phyloP scores from a whole-genome alignment of 208 protist genomes.

The Trypanosoma caninum region DNA sequence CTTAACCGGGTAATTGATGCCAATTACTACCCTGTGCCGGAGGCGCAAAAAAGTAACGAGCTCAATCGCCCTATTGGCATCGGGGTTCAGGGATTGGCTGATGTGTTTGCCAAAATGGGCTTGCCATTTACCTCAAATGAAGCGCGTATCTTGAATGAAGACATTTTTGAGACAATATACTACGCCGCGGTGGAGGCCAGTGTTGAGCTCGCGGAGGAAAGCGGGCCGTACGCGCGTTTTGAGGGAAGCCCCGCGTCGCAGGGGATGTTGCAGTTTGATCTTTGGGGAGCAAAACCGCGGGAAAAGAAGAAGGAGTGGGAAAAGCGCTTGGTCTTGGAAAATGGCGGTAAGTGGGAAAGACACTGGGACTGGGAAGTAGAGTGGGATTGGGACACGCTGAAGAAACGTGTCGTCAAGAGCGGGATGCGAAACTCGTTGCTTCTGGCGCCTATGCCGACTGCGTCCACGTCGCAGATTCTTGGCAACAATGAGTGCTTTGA shows the following conservation, averaged over 20 bases:
- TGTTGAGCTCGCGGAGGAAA: slow-evolving; percentile 89
- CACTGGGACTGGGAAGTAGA: too few relatives aligned
- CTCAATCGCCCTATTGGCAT: slow-evolving; percentile 98
- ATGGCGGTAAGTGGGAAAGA: too few relatives aligned
- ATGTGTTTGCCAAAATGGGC: slow-evolving; percentile 96
- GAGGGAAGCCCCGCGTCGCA: slow-evolving; percentile 92
- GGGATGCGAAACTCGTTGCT: slow-evolving; percentile 98
- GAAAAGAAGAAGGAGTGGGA: too few relatives aligned
- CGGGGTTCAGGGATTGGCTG: slow-evolving; percentile 99
- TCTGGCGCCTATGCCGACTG: slow-evolving; percentile 99
- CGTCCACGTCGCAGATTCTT: slow-evolving; percentile 98
- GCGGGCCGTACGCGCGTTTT: slow-evolving; percentile 96
- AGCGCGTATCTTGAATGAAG: slow-evolving; percentile 94
- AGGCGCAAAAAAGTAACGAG: slow-evolving; percentile 95
- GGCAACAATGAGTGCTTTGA: slow-evolving; percentile 99
- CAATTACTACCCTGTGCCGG: slow-evolving; percentile 98
- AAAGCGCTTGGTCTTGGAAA: too few relatives aligned
- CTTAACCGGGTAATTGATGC: slow-evolving; percentile 99
- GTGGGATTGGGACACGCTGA: slow-evolving; percentile 97
- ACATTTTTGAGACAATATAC: slow-evolving; percentile 99
- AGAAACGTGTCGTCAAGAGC: slow-evolving; percentile 77
- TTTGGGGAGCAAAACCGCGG: slow-evolving; percentile 91
- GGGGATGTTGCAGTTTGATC: slow-evolving; percentile 98
- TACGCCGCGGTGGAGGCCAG: slow-evolving; percentile 91
- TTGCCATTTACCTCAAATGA: slow-evolving; percentile 93